A percentile compares a stretch with the other conserved stretches of the same genome.
phyloP scores from a whole-genome alignment of 306 rosid genomes.

The Phaseolus lunatus region DNA sequence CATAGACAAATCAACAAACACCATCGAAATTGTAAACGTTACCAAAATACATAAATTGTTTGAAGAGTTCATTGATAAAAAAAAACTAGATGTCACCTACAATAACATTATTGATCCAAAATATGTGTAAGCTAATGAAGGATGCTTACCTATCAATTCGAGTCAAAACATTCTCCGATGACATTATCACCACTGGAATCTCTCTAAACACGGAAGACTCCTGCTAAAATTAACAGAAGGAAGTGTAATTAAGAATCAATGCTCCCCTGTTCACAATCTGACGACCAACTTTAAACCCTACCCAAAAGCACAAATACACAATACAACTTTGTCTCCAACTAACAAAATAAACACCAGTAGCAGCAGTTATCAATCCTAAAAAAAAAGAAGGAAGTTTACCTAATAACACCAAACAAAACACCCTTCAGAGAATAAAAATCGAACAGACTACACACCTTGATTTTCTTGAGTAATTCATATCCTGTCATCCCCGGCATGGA shows the following conservation, averaged over 20 bases:
- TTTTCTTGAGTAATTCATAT: conserved; percentile 87
- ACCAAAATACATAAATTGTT: neutral
- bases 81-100: neutral
- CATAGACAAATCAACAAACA: conserved; percentile 7
- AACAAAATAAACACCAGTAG: neutral
- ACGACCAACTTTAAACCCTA: neutral
- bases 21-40: neutral
- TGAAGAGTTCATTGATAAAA: neutral
- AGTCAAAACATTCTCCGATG: conserved; percentile 86
- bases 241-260: neutral
- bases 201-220: conserved; percentile 85
- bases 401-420: neutral
- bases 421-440: neutral
- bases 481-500: conserved; percentile 99
- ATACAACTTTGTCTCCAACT: neutral
- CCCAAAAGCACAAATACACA: neutral
- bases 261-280: too few relatives aligned
- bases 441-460: conserved; percentile 63
- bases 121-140: neutral
- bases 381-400: neutral
- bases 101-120: conserved; percentile 8
- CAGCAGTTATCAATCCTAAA: neutral
- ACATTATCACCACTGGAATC: conserved; percentile 95
- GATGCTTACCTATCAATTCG: conserved; percentile 87
- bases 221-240: conserved; percentile 58